A percentile compares a stretch with the other conserved stretches of the same genome.
phyloP scores from a whole-genome alignment of 805 yeast species.

The Blastobotrys muscicola region DNA sequence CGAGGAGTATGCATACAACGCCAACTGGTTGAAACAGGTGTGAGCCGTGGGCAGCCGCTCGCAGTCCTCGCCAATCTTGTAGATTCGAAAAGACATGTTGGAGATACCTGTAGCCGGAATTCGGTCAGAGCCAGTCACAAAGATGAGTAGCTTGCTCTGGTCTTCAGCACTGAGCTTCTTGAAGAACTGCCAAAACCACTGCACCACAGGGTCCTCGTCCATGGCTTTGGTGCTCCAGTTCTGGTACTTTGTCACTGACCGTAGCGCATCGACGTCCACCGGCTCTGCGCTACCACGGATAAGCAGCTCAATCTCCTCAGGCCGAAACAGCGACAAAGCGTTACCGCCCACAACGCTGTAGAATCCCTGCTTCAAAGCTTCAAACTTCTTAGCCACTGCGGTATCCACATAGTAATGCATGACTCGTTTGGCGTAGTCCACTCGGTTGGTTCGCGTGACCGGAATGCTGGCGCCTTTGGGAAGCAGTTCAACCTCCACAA shows the following conservation, averaged over 20 bases:
- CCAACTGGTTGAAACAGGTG: conserved; percentile 88
- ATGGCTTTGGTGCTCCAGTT: conserved; percentile 43
- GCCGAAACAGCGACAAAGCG: conserved; percentile 68
- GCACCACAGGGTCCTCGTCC: conserved; percentile 36
- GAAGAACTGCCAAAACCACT: conserved; percentile 87
- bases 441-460: conserved; percentile 53
- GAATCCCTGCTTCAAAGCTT: conserved; percentile 62
- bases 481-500: conserved; percentile 41
- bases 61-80: conserved; percentile 38
- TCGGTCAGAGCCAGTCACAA: conserved; percentile 86
- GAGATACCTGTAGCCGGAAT: conserved; percentile 89
- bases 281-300: conserved; percentile 69
- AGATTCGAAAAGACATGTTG: conserved; percentile 62
- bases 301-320: conserved; percentile 71
- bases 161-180: conserved; percentile 33
- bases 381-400: conserved; percentile 43
- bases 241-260: conserved; percentile 61
- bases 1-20: conserved; percentile 56
- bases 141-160: conserved; percentile 58
- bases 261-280: conserved; percentile 56
- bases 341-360: conserved; percentile 67
- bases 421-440: conserved; percentile 53
- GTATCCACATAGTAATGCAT: conserved; percentile 50
- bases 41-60: conserved; percentile 74
- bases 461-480: conserved; percentile 44